phyloP scores from a whole-genome alignment of 2,329 filamentous ascomycete species.

The Drechslerella stenobrocha region DNA sequence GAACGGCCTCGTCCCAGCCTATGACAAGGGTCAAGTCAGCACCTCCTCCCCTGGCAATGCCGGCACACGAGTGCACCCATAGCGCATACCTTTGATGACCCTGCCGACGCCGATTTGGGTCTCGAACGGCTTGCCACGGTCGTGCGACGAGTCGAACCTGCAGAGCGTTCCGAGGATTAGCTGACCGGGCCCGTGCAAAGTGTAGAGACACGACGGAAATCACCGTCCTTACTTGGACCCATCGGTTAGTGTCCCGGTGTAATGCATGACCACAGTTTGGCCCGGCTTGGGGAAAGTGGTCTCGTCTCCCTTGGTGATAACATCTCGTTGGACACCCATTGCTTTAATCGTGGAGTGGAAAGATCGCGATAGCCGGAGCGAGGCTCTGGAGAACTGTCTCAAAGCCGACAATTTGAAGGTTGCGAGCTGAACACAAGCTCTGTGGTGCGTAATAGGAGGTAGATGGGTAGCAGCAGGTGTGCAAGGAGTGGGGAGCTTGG shows the following conservation, averaged over 20 bases:
- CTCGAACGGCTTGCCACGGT: slow-evolving; percentile 70
- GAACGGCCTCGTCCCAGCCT: slow-evolving; percentile 78
- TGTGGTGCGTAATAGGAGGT: neutral
- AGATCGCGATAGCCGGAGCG: slow-evolving; percentile 45
- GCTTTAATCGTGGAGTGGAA: slow-evolving; percentile 47
- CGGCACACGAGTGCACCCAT: too few species aligned
- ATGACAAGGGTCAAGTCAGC: neutral
- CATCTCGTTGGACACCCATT: slow-evolving; percentile 75
- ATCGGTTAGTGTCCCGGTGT: slow-evolving; percentile 84
- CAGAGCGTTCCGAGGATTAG: too few species aligned
- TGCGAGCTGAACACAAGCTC: neutral
- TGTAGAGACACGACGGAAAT: too few species aligned
- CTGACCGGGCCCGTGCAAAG: too few species aligned
- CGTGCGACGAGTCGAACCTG: slow-evolving; percentile 79
- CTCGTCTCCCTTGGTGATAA: slow-evolving; percentile 65
- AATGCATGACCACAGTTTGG: slow-evolving; percentile 81
- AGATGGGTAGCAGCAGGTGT: neutral
- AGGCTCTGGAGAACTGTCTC: slow-evolving; percentile 40
- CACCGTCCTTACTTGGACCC: slow-evolving; percentile 65
- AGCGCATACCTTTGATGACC: slow-evolving; percentile 71
- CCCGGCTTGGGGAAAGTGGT: slow-evolving; percentile 63
- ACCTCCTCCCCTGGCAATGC: neutral
- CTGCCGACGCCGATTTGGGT: slow-evolving; percentile 77
- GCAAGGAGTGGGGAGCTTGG: neutral
- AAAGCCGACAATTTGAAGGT: slow-evolving; percentile 33